Evolutionary conservation across 345 rosid genomes (phyloP).

Genomic region (Mercurialis annua): DNA sequence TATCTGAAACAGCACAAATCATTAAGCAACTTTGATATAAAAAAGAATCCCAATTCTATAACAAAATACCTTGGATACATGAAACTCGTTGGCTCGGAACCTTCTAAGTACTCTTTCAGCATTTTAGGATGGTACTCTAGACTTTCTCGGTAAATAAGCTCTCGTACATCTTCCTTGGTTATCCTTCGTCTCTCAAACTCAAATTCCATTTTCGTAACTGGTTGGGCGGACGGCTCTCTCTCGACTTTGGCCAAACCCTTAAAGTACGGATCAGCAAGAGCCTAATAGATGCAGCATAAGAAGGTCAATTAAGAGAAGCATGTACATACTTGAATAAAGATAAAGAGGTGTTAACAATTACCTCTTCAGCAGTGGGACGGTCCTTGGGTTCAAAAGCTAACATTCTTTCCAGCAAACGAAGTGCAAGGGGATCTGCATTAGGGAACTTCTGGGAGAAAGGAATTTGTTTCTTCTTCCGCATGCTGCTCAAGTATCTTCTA

Average conservation of each 20-base stretch:
- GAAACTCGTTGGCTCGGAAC: constrained; percentile 88
- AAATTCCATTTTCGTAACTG: constrained; percentile 93
- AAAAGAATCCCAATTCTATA: neutral
- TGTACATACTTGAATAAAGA: constrained; percentile 9
- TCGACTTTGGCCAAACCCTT: constrained; percentile 89
- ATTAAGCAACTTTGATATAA: neutral
- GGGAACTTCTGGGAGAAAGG: constrained; percentile 88
- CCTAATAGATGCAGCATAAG: constrained; percentile 41
- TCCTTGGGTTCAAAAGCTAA: constrained; percentile 92
- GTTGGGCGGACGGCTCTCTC: constrained; percentile 95
- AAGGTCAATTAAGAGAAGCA: constrained; percentile 16
- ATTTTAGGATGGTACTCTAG: constrained; percentile 95
- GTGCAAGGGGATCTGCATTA: constrained; percentile 88
- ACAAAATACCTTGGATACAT: constrained; percentile 86
- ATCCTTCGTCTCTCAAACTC: constrained; percentile 95
- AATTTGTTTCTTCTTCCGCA: constrained; percentile 84
- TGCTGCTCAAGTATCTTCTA: constrained; percentile 87
- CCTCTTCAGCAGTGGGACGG: constrained; percentile 94
- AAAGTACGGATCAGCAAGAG: constrained; percentile 93
- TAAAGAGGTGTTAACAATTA: constrained; percentile 12
- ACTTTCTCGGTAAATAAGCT: constrained; percentile 85
- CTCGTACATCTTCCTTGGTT: constrained; percentile 93
- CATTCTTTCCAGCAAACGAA: constrained; percentile 82
- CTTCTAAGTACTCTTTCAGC: constrained; percentile 82
- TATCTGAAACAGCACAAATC: neutral